Evolutionary conservation across 768 basidiomycete genomes (phyloP).

Genomic region (Russula olivacea): DNA sequence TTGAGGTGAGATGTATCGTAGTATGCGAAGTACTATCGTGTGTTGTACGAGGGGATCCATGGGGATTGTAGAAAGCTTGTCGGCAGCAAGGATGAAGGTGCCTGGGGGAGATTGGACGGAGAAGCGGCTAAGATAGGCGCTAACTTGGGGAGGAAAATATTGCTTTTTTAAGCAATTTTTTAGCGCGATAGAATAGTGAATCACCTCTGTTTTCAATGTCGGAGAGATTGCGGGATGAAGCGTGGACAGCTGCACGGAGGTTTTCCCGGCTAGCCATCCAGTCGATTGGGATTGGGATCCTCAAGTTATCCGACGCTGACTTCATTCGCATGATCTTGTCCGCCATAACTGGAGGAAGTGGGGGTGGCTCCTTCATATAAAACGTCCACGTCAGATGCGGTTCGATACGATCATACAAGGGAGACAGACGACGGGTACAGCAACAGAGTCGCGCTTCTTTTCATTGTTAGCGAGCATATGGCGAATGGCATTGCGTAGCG

Average conservation of each 20-base stretch:
- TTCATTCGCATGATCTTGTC: neutral
- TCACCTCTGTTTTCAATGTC: conserved; percentile 23
- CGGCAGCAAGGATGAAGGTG: conserved; percentile 29
- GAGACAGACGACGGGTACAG: conserved; percentile 4
- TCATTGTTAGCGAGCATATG: conserved; percentile 33
- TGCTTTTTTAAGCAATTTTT: neutral
- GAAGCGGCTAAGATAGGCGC: conserved; percentile 20
- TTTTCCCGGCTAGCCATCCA: conserved; percentile 9
- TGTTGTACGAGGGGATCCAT: conserved; percentile 25
- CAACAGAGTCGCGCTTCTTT: neutral
- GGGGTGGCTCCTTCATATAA: neutral
- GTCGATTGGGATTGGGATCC: conserved; percentile 17
- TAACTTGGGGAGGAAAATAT: conserved; percentile 4
- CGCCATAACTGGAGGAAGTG: conserved; percentile 11
- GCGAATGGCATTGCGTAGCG: conserved; percentile 70
- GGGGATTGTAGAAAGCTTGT: conserved; percentile 14
- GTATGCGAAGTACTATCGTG: conserved; percentile 37
- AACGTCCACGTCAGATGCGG: neutral
- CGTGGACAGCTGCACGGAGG: conserved; percentile 13
- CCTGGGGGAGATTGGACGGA: conserved; percentile 27
- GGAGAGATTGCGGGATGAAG: conserved; percentile 8
- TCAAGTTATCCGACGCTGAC: conserved; percentile 7
- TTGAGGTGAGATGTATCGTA: conserved; percentile 65
- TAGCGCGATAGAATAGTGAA: neutral
- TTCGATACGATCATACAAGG: neutral